phyloP scores from a whole-genome alignment of 345 rosid genomes.

The Brassica juncea region DNA sequence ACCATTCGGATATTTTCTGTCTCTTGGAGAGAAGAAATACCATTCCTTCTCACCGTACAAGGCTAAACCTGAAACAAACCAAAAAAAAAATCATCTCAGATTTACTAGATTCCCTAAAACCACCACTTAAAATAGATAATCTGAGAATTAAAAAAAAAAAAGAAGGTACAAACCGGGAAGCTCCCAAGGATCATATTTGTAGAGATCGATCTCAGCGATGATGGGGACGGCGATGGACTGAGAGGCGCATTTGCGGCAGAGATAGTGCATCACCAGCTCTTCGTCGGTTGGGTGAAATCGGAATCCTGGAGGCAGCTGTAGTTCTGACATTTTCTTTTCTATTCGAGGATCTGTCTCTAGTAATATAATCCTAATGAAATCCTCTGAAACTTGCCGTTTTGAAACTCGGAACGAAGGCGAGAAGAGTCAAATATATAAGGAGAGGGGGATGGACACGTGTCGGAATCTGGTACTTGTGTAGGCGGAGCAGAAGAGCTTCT shows the following conservation, averaged over 20 bases:
- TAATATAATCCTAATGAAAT: no score
- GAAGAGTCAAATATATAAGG: conserved; percentile 53
- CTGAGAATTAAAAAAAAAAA: neutral
- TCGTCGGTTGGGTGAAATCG: conserved; percentile 94
- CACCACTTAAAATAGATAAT: neutral
- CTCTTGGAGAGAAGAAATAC: conserved; percentile 91
- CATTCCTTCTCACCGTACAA: conserved; percentile 93
- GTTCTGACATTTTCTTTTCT: conserved; percentile 33
- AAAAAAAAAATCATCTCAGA: neutral
- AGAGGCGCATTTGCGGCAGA: conserved; percentile 77
- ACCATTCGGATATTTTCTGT: conserved; percentile 92
- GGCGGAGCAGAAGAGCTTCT: conserved; percentile 36
- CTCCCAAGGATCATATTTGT: conserved; percentile 88
- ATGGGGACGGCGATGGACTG: conserved; percentile 75
- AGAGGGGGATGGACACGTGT: conserved; percentile 43
- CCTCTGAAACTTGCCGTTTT: conserved; percentile 9
- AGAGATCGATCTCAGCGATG: conserved; percentile 84
- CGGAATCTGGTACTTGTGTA: neutral
- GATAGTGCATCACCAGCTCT: conserved; percentile 93
- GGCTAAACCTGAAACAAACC: conserved; percentile 55
- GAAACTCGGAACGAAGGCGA: conserved; percentile 58
- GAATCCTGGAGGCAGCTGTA: conserved; percentile 87
- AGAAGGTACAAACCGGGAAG: conserved; percentile 64
- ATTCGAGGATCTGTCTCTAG: neutral
- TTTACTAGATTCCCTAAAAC: neutral